Percentiles rank a stretch among this genome's conserved stretches.
Conservation (phyloP, 2,329 filamentous ascomycete species). For the Trichophyton simii region DNA sequence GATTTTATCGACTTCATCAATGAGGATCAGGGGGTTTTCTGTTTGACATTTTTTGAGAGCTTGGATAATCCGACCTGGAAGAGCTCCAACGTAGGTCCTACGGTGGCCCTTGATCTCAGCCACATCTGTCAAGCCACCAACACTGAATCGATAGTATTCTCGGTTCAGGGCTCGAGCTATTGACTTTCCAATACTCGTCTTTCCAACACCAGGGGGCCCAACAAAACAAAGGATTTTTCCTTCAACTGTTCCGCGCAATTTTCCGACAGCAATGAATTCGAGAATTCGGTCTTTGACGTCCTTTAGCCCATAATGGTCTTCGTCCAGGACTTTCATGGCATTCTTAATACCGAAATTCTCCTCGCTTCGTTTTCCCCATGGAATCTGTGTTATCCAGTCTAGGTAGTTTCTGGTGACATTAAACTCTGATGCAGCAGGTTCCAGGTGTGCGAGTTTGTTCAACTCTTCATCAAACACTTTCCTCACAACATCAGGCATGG, state of each 20-base stretch:
- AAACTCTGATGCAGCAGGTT: conserved; percentile 92
- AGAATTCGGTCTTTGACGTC: conserved; percentile 97
- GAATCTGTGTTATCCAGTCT: conserved; percentile 96
- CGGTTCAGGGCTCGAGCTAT: conserved; percentile 89
- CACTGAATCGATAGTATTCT: conserved; percentile 96
- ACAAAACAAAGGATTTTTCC: conserved; percentile 98
- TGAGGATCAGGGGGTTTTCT: conserved; percentile 90
- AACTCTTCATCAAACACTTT: conserved; percentile 98
- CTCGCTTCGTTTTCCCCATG: conserved; percentile 87
- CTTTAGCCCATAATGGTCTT: conserved; percentile 92
- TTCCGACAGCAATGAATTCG: conserved; percentile 96
- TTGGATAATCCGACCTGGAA: conserved; percentile 94
- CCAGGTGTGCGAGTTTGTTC: conserved; percentile 89
- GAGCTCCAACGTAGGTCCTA: conserved; percentile 86
- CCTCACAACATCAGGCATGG: conserved; percentile 92
- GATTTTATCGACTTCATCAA: conserved; percentile 98
- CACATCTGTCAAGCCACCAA: conserved; percentile 91
- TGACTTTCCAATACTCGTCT: conserved; percentile 97
- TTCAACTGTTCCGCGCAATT: conserved; percentile 90
- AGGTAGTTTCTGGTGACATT: conserved; percentile 97
- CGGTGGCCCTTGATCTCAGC: conserved; percentile 98
- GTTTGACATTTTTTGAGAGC: conserved; percentile 98
- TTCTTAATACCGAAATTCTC: conserved; percentile 96
- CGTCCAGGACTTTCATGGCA: conserved; percentile 78
- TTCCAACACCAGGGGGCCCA: conserved; percentile 90